A percentile compares a stretch with the other conserved stretches of the same genome.
Evolutionary conservation across 164 flowering plant species (phyloP).

Genomic region (Vitis rupestris): DNA sequence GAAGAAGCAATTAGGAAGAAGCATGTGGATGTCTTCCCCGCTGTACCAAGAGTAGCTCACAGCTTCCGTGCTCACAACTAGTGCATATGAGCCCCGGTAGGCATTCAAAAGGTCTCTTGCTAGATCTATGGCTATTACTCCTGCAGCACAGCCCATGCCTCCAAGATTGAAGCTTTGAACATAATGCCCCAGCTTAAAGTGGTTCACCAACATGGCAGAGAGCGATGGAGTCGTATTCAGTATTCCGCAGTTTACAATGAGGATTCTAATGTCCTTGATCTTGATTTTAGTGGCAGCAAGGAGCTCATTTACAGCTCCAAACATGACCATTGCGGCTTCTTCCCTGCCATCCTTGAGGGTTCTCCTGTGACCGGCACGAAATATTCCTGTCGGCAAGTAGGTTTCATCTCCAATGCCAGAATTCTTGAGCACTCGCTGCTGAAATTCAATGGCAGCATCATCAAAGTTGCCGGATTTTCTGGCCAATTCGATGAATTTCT

Average conservation of each 20-base stretch:
- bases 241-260: constrained; percentile 61
- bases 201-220: constrained; percentile 72
- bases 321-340: constrained; percentile 61
- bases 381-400: constrained; percentile 49
- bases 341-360: constrained; percentile 54
- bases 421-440: constrained; percentile 36
- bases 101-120: constrained; percentile 54
- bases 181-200: constrained; percentile 48
- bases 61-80: constrained; percentile 68
- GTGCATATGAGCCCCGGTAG: constrained; percentile 51
- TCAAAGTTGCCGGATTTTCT: constrained; percentile 55
- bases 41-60: constrained; percentile 55
- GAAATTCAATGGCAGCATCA: constrained; percentile 42
- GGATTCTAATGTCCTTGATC: constrained; percentile 49
- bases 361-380: constrained; percentile 33
- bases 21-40: constrained; percentile 56
- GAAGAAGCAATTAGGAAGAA: constrained; percentile 69
- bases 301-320: constrained; percentile 55
- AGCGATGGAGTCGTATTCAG: constrained; percentile 69
- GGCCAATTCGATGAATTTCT: constrained; percentile 52
- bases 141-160: constrained; percentile 86
- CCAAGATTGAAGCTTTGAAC: constrained; percentile 66
- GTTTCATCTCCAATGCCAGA: constrained; percentile 75
- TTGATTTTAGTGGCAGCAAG: constrained; percentile 39
- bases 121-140: constrained; percentile 59